Evolutionary conservation across 2,329 filamentous ascomycete species (phyloP).

Genomic region (Penicillium sp.): DNA sequence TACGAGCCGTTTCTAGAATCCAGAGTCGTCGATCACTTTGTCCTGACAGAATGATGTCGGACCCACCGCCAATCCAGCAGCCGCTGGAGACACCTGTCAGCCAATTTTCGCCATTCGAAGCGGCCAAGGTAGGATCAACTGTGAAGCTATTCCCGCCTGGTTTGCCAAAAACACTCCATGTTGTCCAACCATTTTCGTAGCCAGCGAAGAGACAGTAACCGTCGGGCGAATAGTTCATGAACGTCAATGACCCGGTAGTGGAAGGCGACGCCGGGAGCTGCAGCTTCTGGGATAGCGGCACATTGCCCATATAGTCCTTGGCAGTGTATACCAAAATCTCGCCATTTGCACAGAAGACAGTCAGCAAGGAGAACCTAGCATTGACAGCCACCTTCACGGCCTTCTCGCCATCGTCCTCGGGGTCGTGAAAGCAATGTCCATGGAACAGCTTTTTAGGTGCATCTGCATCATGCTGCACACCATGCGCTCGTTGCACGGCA

Average conservation of each 20-base stretch:
- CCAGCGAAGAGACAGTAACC: conserved; percentile 95
- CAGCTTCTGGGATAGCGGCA: conserved; percentile 80
- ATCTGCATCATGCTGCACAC: conserved; percentile 43
- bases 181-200: conserved; percentile 89
- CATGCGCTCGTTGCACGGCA: conserved; percentile 72
- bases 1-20: conserved; percentile 88
- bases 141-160: conserved; percentile 80
- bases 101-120: conserved; percentile 75
- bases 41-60: conserved; percentile 75
- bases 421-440: conserved; percentile 85
- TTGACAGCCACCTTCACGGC: conserved; percentile 82
- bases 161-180: conserved; percentile 97
- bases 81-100: conserved; percentile 74
- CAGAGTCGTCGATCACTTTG: conserved; percentile 75
- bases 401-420: conserved; percentile 57
- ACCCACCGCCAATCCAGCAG: conserved; percentile 83
- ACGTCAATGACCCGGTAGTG: conserved; percentile 69
- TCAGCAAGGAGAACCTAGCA: conserved; percentile 89
- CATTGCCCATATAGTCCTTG: conserved; percentile 88
- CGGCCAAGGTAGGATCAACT: conserved; percentile 62
- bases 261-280: conserved; percentile 64
- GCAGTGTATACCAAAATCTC: conserved; percentile 86
- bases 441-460: conserved; percentile 70
- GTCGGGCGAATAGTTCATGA: conserved; percentile 84
- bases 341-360: conserved; percentile 77